Percentiles rank a stretch among this genome's conserved stretches.
Evolutionary conservation across 306 rosid species (phyloP).

Genomic region (Prunus padus): DNA sequence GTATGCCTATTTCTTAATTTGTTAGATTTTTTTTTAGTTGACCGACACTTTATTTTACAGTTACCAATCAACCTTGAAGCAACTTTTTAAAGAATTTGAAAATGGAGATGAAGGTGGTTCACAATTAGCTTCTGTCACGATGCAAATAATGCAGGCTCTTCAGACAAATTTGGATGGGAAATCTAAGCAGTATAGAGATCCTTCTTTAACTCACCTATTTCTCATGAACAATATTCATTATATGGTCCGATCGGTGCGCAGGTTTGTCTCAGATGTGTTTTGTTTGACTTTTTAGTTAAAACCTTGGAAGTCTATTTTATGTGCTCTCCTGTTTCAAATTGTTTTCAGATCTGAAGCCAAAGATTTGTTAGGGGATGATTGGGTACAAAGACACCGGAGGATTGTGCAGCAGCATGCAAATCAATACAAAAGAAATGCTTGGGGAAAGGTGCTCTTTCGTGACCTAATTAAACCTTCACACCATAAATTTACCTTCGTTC

Average conservation of each 20-base stretch:
- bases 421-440: constrained; percentile 86
- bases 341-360: constrained; percentile 91
- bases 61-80: constrained; percentile 93
- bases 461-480: not conserved
- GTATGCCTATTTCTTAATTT: not conserved
- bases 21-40: constrained; percentile 11
- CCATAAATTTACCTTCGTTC: not conserved
- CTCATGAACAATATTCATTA: constrained; percentile 98
- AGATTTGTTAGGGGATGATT: constrained; percentile 97
- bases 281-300: constrained; percentile 12
- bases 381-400: constrained; percentile 94
- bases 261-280: constrained; percentile 42
- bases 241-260: constrained; percentile 91
- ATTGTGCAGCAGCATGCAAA: constrained; percentile 97
- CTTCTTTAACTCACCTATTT: constrained; percentile 77
- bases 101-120: constrained; percentile 59
- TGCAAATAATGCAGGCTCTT: constrained; percentile 94
- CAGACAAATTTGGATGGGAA: constrained; percentile 93
- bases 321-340: constrained; percentile 11
- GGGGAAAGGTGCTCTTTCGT: constrained; percentile 72
- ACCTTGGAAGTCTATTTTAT: constrained; percentile 18
- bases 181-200: constrained; percentile 90
- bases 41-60: constrained; percentile 41
- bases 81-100: constrained; percentile 87
- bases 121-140: constrained; percentile 84